Evolutionary conservation across 495 filamentous ascomycete genomes (phyloP), one percentile per base, ranked within the genome.

Genomic region (Penicillium alfredii): DNA sequence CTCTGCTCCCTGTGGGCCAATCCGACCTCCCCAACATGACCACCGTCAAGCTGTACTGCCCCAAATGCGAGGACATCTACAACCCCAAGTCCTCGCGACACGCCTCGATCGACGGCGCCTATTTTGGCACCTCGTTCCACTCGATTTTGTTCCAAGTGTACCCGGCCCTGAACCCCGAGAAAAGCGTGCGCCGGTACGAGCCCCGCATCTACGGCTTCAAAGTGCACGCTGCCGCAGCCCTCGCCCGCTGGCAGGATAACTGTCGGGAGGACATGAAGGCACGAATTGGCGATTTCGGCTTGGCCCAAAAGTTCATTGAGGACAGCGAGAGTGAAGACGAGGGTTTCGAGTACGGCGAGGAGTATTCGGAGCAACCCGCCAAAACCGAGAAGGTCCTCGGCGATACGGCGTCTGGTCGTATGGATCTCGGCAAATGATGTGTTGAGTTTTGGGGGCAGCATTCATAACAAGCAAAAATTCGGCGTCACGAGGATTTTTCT

Each of bases 101-200:
- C 60, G 84, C 86, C 27, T 74, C 80, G 30, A 95, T 99, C 58
- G 92, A 99, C 59, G 92, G 92, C 36, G 92, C 92, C 38, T 98
- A 97, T 71, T 98, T 97, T 38, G 92, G 93, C 36, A 86, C 92
- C 25, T 90, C 85, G 4, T 98, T 98, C 72, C 90, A 94, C 72
- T 95, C 94, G 58, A 96, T 98, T 62, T 77, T 98, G 35, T 97
- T 97, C 73, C 92, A 98, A 63, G 92, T 97, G 19, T 97, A 96
- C 51, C 92, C 93, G 2, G 80, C 84, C 2, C 64, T 97, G 27
- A 75, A 92, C 25, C 90, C 92, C 4, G 69, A 77, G 45, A 97
- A 97, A 75, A 85, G 73, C 58, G 69, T 77, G 37, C 81, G 88
- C 37, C 76, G 90, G 30, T 95, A 95, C 58, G 76, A 87, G 33